Percentiles rank a stretch among this genome's conserved stretches.
phyloP scores from a whole-genome alignment of 176 grass and related monocot genomes.

The Bonia amplexicaulis region DNA sequence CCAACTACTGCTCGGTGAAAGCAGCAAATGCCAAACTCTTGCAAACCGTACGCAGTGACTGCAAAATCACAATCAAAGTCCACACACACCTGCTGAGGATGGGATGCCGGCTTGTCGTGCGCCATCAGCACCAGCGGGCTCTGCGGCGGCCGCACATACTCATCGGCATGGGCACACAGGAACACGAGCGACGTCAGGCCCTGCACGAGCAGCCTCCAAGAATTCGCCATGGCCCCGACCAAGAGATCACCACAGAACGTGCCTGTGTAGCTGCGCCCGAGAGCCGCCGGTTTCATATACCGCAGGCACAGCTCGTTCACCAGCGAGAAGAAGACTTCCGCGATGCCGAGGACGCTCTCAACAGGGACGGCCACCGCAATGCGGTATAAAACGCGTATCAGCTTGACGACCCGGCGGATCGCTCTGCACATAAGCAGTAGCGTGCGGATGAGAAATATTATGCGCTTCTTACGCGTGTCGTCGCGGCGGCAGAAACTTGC shows the following conservation, averaged over 20 bases:
- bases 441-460: neutral
- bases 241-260: constrained; percentile 1
- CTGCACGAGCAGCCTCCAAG: constrained; percentile 50
- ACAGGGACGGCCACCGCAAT: neutral
- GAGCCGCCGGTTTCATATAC: constrained; percentile 13
- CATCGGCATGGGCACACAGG: constrained; percentile 20
- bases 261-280: constrained; percentile 17
- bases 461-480: constrained; percentile 28
- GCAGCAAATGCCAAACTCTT: no score
- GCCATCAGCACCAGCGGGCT: constrained; percentile 24
- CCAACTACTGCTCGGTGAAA: no score
- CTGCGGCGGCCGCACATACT: constrained; percentile 50
- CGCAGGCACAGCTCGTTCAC: constrained; percentile 7
- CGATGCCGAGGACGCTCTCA: constrained; percentile 11
- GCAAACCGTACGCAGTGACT: no score
- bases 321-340: neutral
- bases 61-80: neutral
- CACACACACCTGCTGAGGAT: constrained; percentile 66
- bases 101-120: constrained; percentile 37
- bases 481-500: neutral
- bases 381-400: neutral
- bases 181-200: constrained; percentile 38
- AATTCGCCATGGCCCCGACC: constrained; percentile 31
- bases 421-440: constrained; percentile 16
- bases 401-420: neutral